These are phyloP conservation scores for Cyclotella kingstonii DNA, from an alignment of 108 stramenopile genomes.

Conservation along the genomic window DNA sequence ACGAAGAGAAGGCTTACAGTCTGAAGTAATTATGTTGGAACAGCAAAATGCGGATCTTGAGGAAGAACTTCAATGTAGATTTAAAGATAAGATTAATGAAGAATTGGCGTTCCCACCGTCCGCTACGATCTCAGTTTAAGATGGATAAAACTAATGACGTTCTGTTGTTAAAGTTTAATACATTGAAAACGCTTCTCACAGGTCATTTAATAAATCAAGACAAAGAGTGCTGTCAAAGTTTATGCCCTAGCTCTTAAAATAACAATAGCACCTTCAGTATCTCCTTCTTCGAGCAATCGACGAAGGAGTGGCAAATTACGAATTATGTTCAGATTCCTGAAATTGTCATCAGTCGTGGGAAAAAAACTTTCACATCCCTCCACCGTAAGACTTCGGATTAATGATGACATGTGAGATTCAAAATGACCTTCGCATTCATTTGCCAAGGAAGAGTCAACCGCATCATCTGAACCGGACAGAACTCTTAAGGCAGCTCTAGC, in stretches of 20 bases:
- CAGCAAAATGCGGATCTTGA: conserved; percentile 19
- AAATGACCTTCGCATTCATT: conserved; percentile 22
- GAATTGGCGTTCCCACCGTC: conserved; percentile 33
- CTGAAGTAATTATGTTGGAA: conserved; percentile 7
- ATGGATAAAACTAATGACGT: not conserved
- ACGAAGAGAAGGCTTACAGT: conserved; percentile 24
- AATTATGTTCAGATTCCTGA: too few relatives aligned
- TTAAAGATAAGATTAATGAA: conserved; percentile 22
- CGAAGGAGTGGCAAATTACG: conserved; percentile 6
- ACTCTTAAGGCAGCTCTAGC: conserved; percentile 42
- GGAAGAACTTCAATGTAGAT: conserved; percentile 21
- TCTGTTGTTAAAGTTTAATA: too few relatives aligned
- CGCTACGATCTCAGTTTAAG: conserved; percentile 11
- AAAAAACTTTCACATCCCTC: too few relatives aligned
- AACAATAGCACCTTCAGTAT: conserved; percentile 13
- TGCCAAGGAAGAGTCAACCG: conserved; percentile 20
- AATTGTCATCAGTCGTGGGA: too few relatives aligned
- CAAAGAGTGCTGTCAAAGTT: not conserved
- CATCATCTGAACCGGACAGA: conserved; percentile 50
- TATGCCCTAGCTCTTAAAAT: conserved; percentile 3
- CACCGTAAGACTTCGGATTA: too few relatives aligned
- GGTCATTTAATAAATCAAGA: too few relatives aligned
- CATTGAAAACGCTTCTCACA: too few relatives aligned
- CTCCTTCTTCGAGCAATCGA: conserved; percentile 10
- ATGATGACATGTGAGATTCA: conserved; percentile 3